These are phyloP conservation scores for Xylaria arbuscula DNA, from an alignment of 2,329 filamentous ascomycete genomes.

Conservation along the genomic window DNA sequence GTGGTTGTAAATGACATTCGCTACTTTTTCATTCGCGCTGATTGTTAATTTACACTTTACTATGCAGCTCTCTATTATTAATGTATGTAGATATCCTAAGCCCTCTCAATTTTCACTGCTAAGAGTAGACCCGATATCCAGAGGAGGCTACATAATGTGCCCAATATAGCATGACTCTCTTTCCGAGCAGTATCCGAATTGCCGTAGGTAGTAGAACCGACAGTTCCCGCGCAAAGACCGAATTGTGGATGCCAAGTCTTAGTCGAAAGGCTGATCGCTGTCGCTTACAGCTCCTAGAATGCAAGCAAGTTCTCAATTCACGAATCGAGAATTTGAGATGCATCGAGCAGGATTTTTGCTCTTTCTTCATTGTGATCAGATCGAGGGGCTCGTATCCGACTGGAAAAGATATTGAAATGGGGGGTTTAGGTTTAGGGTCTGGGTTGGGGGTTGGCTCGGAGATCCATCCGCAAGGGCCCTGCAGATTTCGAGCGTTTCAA, in stretches of 20 bases:
- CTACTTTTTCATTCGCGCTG: neutral
- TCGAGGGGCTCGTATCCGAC: conserved; percentile 10
- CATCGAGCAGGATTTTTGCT: neutral
- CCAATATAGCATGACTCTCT: neutral
- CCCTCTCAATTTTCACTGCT: neutral
- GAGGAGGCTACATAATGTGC: neutral
- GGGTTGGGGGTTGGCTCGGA: conserved; percentile 1
- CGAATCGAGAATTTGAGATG: neutral
- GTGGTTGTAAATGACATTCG: neutral
- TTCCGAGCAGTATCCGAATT: neutral
- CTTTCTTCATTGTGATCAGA: neutral
- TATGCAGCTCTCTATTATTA: neutral
- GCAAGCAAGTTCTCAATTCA: neutral
- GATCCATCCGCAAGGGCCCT: conserved; percentile 20
- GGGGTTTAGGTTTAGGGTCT: neutral
- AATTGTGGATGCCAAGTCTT: neutral
- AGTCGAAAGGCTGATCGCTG: neutral
- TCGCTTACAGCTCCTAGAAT: neutral
- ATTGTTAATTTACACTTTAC: neutral
- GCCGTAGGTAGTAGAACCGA: neutral
- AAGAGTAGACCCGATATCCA: neutral
- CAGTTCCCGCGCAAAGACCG: neutral
- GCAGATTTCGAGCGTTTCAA: conserved; percentile 27
- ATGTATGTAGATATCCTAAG: neutral
- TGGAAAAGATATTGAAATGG: neutral